Percentiles rank a stretch among this genome's conserved stretches.
phyloP scores from a whole-genome alignment of 2,329 filamentous ascomycete species.

The Claviceps sp. region DNA sequence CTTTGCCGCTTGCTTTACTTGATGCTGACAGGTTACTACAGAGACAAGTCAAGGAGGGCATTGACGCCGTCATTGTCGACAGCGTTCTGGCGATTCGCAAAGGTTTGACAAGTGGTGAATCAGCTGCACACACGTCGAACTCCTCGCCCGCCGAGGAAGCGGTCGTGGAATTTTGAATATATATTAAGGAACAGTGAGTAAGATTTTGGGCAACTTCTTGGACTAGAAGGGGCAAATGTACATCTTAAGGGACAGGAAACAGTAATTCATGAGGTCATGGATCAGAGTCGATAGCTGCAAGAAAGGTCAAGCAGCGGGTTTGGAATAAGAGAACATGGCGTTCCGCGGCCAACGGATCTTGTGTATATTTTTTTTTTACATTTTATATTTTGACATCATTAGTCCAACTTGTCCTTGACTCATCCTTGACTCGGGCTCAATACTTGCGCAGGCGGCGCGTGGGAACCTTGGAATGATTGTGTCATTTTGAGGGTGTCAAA shows the following conservation, averaged over 20 bases:
- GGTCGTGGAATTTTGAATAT: neutral
- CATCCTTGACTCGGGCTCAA: no score
- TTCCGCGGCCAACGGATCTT: neutral
- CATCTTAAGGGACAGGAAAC: neutral
- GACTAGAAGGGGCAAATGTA: neutral
- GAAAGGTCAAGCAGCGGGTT: neutral
- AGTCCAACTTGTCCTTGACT: no score
- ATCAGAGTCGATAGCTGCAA: neutral
- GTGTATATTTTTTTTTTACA: neutral
- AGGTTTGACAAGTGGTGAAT: conserved; percentile 49
- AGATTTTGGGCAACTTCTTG: neutral
- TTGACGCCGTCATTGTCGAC: conserved; percentile 96
- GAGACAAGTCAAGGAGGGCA: conserved; percentile 86
- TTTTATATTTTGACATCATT: no score
- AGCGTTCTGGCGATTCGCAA: conserved; percentile 86
- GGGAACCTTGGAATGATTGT: no score
- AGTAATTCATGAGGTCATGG: neutral
- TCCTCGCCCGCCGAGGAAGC: neutral
- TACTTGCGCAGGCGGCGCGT: no score
- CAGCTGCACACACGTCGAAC: conserved; percentile 3
- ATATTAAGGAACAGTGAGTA: neutral
- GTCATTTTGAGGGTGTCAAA: no score
- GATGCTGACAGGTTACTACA: conserved; percentile 22
- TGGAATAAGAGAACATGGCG: neutral
- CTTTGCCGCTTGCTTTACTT: neutral